Conservation (phyloP, 2,329 filamentous ascomycete species). For the Oidium heveae region DNA sequence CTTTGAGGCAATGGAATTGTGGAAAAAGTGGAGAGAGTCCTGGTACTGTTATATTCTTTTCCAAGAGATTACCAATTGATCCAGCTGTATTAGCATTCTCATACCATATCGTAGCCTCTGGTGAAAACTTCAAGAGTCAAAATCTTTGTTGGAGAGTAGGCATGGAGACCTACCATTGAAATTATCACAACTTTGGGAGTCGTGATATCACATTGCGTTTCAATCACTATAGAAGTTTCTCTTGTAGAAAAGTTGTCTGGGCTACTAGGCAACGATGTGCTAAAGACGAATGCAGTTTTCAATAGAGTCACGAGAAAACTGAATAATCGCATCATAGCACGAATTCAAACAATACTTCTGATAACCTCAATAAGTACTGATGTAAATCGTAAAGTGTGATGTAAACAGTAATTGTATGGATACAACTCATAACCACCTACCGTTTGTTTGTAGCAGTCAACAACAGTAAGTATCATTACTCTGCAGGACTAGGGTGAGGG, state of each 20-base stretch:
- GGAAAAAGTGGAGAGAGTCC: slow-evolving; percentile 42
- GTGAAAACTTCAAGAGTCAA: slow-evolving; percentile 24
- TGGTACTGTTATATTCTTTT: slow-evolving; percentile 29
- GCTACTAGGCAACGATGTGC: background rate
- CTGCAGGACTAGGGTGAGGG: too few species aligned
- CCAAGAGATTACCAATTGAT: slow-evolving; percentile 27
- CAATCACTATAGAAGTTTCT: background rate
- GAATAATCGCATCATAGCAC: background rate
- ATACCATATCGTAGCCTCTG: slow-evolving; percentile 38
- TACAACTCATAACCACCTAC: too few species aligned
- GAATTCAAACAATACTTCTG: too few species aligned
- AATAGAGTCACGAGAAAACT: background rate
- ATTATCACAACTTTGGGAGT: slow-evolving; percentile 35
- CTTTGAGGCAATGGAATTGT: slow-evolving; percentile 33
- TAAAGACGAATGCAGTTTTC: background rate
- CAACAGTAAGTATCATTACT: too few species aligned
- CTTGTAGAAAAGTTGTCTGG: background rate
- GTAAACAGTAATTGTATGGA: too few species aligned
- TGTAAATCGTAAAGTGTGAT: too few species aligned
- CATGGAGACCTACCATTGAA: slow-evolving; percentile 25
- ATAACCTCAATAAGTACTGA: too few species aligned
- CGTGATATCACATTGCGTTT: slow-evolving; percentile 3
- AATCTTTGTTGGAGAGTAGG: background rate
- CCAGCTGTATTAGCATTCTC: slow-evolving; percentile 20
- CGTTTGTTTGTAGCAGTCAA: too few species aligned